Evolutionary conservation across 2,329 filamentous ascomycete species (phyloP).

Genomic region (Pestalotiopsis sp.): DNA sequence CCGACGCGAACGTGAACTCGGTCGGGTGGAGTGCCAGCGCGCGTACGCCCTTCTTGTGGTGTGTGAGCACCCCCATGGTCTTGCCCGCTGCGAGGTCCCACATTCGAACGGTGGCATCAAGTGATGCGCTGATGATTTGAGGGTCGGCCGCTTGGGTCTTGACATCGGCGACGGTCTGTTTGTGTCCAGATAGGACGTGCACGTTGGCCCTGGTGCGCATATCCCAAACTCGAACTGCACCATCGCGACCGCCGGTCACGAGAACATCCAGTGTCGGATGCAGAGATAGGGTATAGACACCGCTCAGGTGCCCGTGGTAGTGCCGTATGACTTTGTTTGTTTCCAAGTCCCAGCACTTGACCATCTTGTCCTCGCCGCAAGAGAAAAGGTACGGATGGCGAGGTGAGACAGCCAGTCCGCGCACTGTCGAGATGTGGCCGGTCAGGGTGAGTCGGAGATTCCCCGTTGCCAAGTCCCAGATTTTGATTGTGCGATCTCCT

Average conservation of each 20-base stretch:
- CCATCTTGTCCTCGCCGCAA: conserved; percentile 99
- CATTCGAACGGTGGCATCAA: conserved; percentile 87
- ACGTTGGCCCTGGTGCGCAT: conserved; percentile 97
- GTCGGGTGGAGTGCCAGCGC: conserved; percentile 82
- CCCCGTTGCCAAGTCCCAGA: conserved; percentile 94
- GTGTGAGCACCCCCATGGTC: conserved; percentile 92
- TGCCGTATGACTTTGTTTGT: conserved; percentile 99
- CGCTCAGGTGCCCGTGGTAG: conserved; percentile 95
- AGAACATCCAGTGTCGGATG: conserved; percentile 94
- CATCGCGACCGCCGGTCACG: conserved; percentile 92
- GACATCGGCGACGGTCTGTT: conserved; percentile 84
- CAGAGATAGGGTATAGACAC: conserved; percentile 90
- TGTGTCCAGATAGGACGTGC: conserved; percentile 90
- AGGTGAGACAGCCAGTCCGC: conserved; percentile 88
- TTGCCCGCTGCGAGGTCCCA: conserved; percentile 98
- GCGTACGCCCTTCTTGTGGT: conserved; percentile 97
- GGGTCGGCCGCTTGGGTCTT: conserved; percentile 96
- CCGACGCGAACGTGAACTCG: conserved; percentile 95
- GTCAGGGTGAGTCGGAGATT: conserved; percentile 84
- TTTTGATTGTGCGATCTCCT: conserved; percentile 96
- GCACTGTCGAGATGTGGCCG: conserved; percentile 91
- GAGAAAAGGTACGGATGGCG: conserved; percentile 97
- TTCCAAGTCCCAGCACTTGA: conserved; percentile 99
- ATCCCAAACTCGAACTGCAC: conserved; percentile 95
- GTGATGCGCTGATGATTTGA: conserved; percentile 89